Evolutionary conservation across 2,329 filamentous ascomycete species (phyloP).

Genomic region (Coccinonectria pachysandricola): DNA sequence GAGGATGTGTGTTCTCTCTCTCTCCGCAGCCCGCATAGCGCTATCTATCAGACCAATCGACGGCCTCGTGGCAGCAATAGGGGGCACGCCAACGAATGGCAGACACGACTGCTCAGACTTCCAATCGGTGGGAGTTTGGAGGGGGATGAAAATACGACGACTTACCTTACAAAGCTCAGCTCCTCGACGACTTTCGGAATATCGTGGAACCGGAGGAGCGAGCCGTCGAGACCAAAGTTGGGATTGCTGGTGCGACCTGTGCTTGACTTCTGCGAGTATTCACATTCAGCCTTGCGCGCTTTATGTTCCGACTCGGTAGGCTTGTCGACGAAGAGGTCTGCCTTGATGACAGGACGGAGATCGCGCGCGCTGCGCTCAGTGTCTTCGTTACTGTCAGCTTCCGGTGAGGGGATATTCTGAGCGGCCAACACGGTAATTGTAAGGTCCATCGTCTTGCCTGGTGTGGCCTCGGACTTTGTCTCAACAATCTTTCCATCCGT

Average conservation of each 20-base stretch:
- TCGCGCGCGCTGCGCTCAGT: slow-evolving; percentile 22
- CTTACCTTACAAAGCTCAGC: slow-evolving; percentile 64
- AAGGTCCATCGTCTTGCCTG: slow-evolving; percentile 51
- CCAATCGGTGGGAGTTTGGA: neutral
- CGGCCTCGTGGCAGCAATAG: no score
- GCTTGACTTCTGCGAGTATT: slow-evolving; percentile 51
- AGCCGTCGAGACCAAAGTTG: slow-evolving; percentile 45
- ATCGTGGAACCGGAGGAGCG: slow-evolving; percentile 47
- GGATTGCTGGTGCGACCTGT: slow-evolving; percentile 49
- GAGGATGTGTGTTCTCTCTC: no score
- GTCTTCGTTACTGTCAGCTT: slow-evolving; percentile 20
- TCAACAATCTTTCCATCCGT: slow-evolving; percentile 27
- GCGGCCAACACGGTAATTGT: slow-evolving; percentile 65
- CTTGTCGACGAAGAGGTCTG: slow-evolving; percentile 71
- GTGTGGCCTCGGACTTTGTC: slow-evolving; percentile 35
- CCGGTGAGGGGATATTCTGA: slow-evolving; percentile 47
- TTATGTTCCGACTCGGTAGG: slow-evolving; percentile 25
- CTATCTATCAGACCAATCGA: no score
- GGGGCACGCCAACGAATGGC: no score
- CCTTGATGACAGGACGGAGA: slow-evolving; percentile 64
- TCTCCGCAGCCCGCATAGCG: no score
- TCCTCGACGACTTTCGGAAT: slow-evolving; percentile 53
- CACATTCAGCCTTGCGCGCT: slow-evolving; percentile 33
- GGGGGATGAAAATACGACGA: slow-evolving; percentile 3
- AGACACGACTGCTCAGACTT: no score